Percentiles rank a stretch among this genome's conserved stretches.
phyloP scores from a whole-genome alignment of 2,329 filamentous ascomycete genomes.

The Spiromastix sp. region DNA sequence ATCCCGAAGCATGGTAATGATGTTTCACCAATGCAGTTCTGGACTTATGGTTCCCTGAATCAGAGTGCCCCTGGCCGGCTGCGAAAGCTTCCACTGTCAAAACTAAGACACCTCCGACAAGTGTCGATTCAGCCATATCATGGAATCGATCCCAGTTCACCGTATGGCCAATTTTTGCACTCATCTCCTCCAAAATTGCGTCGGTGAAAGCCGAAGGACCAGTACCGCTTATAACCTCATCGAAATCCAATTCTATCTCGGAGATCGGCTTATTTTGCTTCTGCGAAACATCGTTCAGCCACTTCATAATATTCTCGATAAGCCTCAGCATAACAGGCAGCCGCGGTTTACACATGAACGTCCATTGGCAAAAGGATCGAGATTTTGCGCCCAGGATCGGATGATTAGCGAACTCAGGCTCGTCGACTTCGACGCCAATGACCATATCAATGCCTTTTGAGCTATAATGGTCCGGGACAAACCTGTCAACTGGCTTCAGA shows the following conservation, averaged over 20 bases:
- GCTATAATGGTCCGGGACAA: conserved; percentile 54
- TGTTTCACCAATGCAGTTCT: conserved; percentile 59
- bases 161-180: conserved; percentile 31
- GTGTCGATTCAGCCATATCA: conserved; percentile 53
- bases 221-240: conserved; percentile 63
- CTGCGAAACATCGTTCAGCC: conserved; percentile 51
- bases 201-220: conserved; percentile 60
- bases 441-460: conserved; percentile 60
- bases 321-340: conserved; percentile 59
- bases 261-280: conserved; percentile 49
- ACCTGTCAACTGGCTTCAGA: conserved; percentile 42
- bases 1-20: conserved; percentile 64
- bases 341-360: conserved; percentile 58
- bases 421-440: conserved; percentile 60
- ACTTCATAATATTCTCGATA: conserved; percentile 57
- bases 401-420: conserved; percentile 54
- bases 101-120: conserved; percentile 55
- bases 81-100: conserved; percentile 63
- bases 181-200: conserved; percentile 57
- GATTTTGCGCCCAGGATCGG: conserved; percentile 58
- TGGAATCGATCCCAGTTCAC: conserved; percentile 58
- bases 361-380: conserved; percentile 65
- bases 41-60: conserved; percentile 60
- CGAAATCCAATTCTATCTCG: conserved; percentile 57
- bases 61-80: conserved; percentile 61